Base-by-base conservation (phyloP, 1,139 yeast species). In the Protomyces lactucae-debilis region DNA sequence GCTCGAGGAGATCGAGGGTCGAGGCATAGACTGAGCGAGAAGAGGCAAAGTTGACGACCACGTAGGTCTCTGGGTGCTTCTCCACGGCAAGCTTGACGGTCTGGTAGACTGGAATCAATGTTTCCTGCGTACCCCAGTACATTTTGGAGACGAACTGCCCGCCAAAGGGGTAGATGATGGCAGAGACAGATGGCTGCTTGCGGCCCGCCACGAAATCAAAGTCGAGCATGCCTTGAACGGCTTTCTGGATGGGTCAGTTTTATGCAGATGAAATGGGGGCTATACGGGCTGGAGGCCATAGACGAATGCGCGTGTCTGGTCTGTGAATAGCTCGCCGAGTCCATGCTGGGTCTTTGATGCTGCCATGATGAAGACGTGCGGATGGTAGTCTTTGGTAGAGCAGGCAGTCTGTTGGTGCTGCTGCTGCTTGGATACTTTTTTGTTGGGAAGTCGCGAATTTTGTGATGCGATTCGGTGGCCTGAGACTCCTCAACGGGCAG, bases 101-200 rank as follows among this genome's bases (percentile, higher is more conserved):
- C 18, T 55, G 80, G 75, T 79, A 78, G 60, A 78, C 81, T 18
- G 81, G 81, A 32, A 78, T 70, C 40, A 79, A 73, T 16, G 79
- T 78, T 72, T 78, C 81, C 75, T 78, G 77, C 70, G 81, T 78
- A 56, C 81, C 81, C 82, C 82, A 78, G 77, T 79, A 78, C 80
- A 78, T 75, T 73, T 78, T 78, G 68, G 79, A 73, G 70, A 77
- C 77, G 69, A 76, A 76, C 69, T 78, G 81, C 55, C 80, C 80
- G 60, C 81, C 81, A 67, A 78, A 78, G 43, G 82, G 81, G 72
- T 78, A 78, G 69, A 78, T 79, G 61, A 78, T 77, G 64, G 81
- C 81, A 46, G 81, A 81, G 10, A 78, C 82, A n/a, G 81, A 78
- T 54, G 81, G 82, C 59, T 74, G 74, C 61, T 76, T 76, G 66